Evolutionary conservation across 2,329 filamentous ascomycete species (phyloP).

Genomic region (Geosmithia putterillii): DNA sequence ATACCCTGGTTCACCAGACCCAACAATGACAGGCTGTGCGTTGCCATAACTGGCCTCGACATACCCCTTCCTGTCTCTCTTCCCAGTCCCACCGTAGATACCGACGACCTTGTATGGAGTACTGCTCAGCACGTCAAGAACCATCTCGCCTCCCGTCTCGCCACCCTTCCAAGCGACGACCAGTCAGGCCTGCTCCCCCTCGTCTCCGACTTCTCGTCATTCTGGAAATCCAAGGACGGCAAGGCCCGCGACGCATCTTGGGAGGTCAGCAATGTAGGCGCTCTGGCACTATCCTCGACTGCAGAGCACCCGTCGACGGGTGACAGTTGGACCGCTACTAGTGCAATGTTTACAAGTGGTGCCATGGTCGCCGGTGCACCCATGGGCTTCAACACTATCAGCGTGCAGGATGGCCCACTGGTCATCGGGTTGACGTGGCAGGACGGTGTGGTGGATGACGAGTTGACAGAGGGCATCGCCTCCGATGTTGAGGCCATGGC

Average conservation of each 20-base stretch:
- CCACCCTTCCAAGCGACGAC: slow-evolving; percentile 28
- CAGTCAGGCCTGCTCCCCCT: slow-evolving; percentile 25
- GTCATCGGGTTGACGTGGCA: slow-evolving; percentile 35
- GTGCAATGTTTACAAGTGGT: slow-evolving; percentile 37
- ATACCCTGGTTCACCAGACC: slow-evolving; percentile 21
- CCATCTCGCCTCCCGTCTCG: slow-evolving; percentile 18
- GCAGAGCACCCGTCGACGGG: slow-evolving; percentile 1
- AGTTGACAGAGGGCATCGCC: slow-evolving; percentile 22
- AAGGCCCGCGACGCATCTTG: slow-evolving; percentile 28
- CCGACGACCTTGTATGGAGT: slow-evolving; percentile 26
- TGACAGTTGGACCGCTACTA: slow-evolving; percentile 22
- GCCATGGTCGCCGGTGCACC: slow-evolving; percentile 28
- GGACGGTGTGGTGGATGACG: slow-evolving; percentile 25
- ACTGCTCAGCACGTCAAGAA: slow-evolving; percentile 21
- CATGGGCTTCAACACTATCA: slow-evolving; percentile 32
- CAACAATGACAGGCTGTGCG: slow-evolving; percentile 19
- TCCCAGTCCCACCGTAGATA: slow-evolving; percentile 6
- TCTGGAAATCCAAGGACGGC: slow-evolving; percentile 28
- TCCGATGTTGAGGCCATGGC: slow-evolving; percentile 18
- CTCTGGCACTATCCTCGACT: slow-evolving; percentile 8
- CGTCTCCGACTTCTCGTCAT: slow-evolving; percentile 28
- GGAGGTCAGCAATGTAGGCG: slow-evolving; percentile 41
- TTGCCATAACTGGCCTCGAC: slow-evolving; percentile 22
- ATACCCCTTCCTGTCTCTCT: slow-evolving; percentile 12
- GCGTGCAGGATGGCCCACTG: slow-evolving; percentile 27